phyloP scores from a whole-genome alignment of 495 filamentous ascomycete genomes.

The Aspergillus nidulans region DNA sequence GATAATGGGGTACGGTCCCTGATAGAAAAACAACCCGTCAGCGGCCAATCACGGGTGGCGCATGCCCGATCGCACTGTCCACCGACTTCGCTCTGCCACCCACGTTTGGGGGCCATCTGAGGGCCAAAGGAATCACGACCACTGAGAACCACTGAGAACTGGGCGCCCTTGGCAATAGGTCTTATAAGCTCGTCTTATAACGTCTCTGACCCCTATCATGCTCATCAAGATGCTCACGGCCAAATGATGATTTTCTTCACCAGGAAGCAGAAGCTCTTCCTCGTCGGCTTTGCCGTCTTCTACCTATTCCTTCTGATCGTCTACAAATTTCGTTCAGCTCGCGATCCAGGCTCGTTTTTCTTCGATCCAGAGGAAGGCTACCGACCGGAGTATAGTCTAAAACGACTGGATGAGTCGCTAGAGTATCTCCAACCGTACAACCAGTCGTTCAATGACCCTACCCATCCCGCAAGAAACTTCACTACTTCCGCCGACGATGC shows the following conservation, averaged over 20 bases:
- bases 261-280: slow-evolving; percentile 21
- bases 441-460: slow-evolving; percentile 3
- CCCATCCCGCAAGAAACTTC: neutral
- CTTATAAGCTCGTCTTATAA: neutral
- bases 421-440: slow-evolving; percentile 18
- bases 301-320: slow-evolving; percentile 26
- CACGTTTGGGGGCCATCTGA: neutral
- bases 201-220: neutral
- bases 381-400: slow-evolving; percentile 20
- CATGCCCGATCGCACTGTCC: neutral
- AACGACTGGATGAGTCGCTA: slow-evolving; percentile 20
- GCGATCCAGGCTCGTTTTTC: slow-evolving; percentile 24
- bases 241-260: slow-evolving; percentile 12
- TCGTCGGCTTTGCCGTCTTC: slow-evolving; percentile 24
- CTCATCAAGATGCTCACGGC: neutral
- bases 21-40: neutral
- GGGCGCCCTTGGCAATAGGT: neutral
- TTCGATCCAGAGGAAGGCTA: slow-evolving; percentile 24
- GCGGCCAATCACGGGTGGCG: neutral
- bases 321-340: slow-evolving; percentile 21
- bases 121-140: neutral
- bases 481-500: slow-evolving; percentile 6
- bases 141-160: too few species aligned
- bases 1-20: neutral
- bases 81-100: neutral